Base-by-base conservation (phyloP, 2,329 filamentous ascomycete species). In the Colletotrichum incanum region DNA sequence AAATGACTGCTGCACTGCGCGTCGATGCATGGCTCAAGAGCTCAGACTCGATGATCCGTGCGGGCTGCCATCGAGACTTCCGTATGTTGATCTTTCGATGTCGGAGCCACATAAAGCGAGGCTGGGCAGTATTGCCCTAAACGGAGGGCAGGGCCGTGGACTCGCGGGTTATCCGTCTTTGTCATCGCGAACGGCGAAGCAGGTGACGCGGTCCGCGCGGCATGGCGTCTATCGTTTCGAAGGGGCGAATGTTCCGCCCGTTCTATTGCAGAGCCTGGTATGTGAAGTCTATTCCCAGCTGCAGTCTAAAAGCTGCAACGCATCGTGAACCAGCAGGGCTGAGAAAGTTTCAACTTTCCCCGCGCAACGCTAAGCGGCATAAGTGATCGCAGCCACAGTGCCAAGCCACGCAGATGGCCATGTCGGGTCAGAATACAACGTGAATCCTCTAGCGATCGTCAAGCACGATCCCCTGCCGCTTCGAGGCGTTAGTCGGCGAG, bases 21-120 rank as follows among this genome's bases (percentile, higher is more conserved):
- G 39, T 87, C 69, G 43, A 68, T 64, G 59, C 68, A 73, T 6
- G 67, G 56, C 54, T 54, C 43, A n/a, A 49, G 20, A 43, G 28
- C 28, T 61, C 58, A 3, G 62, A 34, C 45, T 67, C 37, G 18
- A 41, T 37, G 39, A 54, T 43, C 18, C 55, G 52, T 45, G 47
- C 45, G 34, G 56, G 18, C n/a, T 50, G 18, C n/a, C 56, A 39
- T 66, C 8, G 49, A 66, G 8, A 37, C n/a, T n/a, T 12, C 11
- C 2, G 11, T 5, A 56, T 26, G 23, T 56, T 16, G 39, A 47
- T 45, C 31, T 60, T 16, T 58, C 52, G 37, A 39, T 26, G 16
- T 47, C 61, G 16, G 52, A 52, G 37, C 28, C 31, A 16, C 23
- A 62, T 50, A 9, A 50, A 9, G 20, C 18, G 43, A 55, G 14